phyloP scores from a whole-genome alignment of 2,329 filamentous ascomycete species.

The Colletotrichum echinochloae region DNA sequence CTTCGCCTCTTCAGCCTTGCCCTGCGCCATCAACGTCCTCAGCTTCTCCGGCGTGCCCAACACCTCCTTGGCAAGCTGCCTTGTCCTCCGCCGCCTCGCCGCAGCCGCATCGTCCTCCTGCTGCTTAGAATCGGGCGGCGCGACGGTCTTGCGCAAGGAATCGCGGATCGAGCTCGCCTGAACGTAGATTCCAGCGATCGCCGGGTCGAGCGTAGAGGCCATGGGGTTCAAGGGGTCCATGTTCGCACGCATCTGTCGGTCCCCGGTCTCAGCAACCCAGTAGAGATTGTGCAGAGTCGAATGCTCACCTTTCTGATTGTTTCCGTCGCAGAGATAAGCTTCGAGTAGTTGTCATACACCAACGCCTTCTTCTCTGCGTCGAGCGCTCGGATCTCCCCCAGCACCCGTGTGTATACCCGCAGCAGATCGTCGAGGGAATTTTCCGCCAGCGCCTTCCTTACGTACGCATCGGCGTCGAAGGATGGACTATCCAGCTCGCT shows the following conservation, averaged over 20 bases:
- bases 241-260: slow-evolving; percentile 75
- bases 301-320: slow-evolving; percentile 81
- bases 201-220: slow-evolving; percentile 78
- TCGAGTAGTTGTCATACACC: slow-evolving; percentile 98
- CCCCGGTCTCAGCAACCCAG: neutral
- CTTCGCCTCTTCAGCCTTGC: slow-evolving; percentile 70
- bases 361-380: slow-evolving; percentile 97
- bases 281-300: no score
- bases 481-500: slow-evolving; percentile 79
- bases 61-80: slow-evolving; percentile 72
- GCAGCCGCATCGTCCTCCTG: slow-evolving; percentile 51
- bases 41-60: slow-evolving; percentile 72
- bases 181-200: slow-evolving; percentile 79
- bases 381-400: slow-evolving; percentile 86
- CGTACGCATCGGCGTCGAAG: slow-evolving; percentile 80
- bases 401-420: slow-evolving; percentile 75
- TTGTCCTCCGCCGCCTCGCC: slow-evolving; percentile 54
- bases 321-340: slow-evolving; percentile 95
- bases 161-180: slow-evolving; percentile 68
- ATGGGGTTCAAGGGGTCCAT: slow-evolving; percentile 85
- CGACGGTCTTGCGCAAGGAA: slow-evolving; percentile 60
- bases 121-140: slow-evolving; percentile 57
- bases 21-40: slow-evolving; percentile 67
- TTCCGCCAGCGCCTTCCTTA: slow-evolving; percentile 70
- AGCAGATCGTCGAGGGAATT: slow-evolving; percentile 77